These are phyloP conservation scores for Rhazya stricta DNA, from an alignment of 257 asterid species.

Conservation along the genomic window DNA sequence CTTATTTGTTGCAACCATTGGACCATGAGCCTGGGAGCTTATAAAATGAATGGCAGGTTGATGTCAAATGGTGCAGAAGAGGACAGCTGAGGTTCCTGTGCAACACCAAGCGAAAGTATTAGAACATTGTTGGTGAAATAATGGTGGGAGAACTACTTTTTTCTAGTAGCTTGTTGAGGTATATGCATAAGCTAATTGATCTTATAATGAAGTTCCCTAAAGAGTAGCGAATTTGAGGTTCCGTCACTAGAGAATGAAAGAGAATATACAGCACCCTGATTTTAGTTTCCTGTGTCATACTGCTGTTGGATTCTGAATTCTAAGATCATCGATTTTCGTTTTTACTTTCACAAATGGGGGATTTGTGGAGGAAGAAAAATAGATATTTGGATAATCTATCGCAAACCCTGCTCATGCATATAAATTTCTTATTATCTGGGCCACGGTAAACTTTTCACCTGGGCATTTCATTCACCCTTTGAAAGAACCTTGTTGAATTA, in stretches of 20 bases:
- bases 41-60: slow-evolving; percentile 44
- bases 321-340: background rate
- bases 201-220: background rate
- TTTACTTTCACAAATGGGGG: background rate
- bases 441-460: background rate
- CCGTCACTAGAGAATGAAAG: background rate
- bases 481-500: background rate
- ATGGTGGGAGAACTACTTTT: background rate
- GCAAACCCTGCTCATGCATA: background rate
- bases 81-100: slow-evolving; percentile 74
- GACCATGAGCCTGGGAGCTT: slow-evolving; percentile 17
- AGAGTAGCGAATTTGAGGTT: background rate
- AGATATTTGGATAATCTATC: background rate
- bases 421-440: background rate
- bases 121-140: background rate
- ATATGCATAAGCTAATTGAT: background rate
- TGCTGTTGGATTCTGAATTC: background rate
- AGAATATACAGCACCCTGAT: background rate
- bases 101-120: slow-evolving; percentile 19
- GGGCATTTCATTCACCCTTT: background rate
- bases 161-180: background rate
- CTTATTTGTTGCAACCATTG: slow-evolving; percentile 10
- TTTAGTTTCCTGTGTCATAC: background rate
- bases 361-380: background rate
- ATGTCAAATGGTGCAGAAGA: slow-evolving; percentile 57